Conservation (phyloP, 2,329 filamentous ascomycete genomes). For the Chaetomium strumarium region DNA sequence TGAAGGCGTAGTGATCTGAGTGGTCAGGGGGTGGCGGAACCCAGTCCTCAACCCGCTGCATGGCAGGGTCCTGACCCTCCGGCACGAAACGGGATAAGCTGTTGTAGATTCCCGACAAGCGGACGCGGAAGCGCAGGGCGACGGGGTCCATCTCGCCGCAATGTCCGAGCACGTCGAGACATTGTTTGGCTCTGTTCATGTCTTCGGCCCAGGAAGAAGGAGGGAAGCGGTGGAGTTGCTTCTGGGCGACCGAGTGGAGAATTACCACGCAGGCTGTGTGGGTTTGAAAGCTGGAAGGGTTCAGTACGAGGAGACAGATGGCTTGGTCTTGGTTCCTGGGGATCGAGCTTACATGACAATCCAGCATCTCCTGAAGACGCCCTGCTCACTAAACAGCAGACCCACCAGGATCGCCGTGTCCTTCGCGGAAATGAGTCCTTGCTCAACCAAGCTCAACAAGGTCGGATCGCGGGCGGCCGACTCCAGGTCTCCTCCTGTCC, state of each 20-base stretch:
- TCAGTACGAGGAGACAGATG: no score
- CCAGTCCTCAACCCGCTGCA: constrained; percentile 13
- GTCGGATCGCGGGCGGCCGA: background rate
- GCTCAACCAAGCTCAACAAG: constrained; percentile 16
- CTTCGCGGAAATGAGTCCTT: constrained; percentile 27
- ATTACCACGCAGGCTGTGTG: constrained; percentile 29
- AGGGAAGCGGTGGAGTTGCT: constrained; percentile 26
- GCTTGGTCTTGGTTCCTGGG: background rate
- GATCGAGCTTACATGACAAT: constrained; percentile 27
- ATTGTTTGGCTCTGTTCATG: constrained; percentile 24
- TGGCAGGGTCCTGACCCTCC: background rate
- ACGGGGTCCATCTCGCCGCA: constrained; percentile 17
- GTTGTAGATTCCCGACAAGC: constrained; percentile 16
- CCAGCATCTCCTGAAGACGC: constrained; percentile 27
- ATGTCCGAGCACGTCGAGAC: constrained; percentile 22
- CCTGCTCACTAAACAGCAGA: constrained; percentile 21
- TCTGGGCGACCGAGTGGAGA: constrained; percentile 29
- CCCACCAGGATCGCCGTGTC: constrained; percentile 25
- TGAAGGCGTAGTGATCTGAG: no score
- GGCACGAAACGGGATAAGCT: background rate
- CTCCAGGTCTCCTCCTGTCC: background rate
- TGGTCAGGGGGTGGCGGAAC: constrained; percentile 8
- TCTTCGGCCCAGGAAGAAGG: constrained; percentile 25
- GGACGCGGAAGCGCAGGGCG: constrained; percentile 17
- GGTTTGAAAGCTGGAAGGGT: constrained; percentile 26